Evolutionary conservation across 2,329 filamentous ascomycete genomes (phyloP), one percentile per base, ranked within the genome.

Genomic region (Fusarium goolgardi): DNA sequence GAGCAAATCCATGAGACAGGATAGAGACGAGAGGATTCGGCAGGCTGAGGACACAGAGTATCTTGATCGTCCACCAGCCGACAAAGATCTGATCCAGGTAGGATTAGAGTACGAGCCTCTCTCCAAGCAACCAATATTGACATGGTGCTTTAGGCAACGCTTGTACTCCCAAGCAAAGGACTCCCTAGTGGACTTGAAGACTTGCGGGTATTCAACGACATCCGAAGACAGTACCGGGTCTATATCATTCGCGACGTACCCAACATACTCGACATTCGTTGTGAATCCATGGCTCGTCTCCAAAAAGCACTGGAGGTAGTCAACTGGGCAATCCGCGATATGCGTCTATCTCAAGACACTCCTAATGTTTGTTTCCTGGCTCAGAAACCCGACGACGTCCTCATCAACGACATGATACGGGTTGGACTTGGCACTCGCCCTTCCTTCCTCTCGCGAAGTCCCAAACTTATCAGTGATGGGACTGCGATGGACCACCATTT

Each of bases 301-400:
- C 73, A 71, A 23, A 43, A 75, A 27, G 78, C 74, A 11, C 39
- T 79, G 1, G 27, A 59, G 6, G 75, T 71, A 1, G 56, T 79
- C 10, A 78, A 78, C 56, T 74, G 71, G 73, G 57, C 46, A 8
- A 71, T 80, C 15, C 73, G 77, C 16, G 73, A 79, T n/a, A 69
- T 78, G 65, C 72, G 77, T 7, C 55, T 76, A 6, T 72, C 69
- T 3, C 73, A 71, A 6, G 69, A 76, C 16, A 64, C 71, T 21
- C 49, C 69, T 9, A 60, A 68, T 4, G 59, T 66, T 8, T 69
- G 63, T 3, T 77, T 77, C 46, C 55, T 79, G 12, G 69, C 74
- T 5, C 78, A 80, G 43, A 44, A 57, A 10, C 72, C 73, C 3
- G 63, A 60, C 3, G 63, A 67, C 20, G 56, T 55, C 13, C 40